Percentiles rank a stretch among this genome's conserved stretches.
These are phyloP conservation scores for Penicillium verhagenii DNA, from an alignment of 495 filamentous ascomycete species.

Conservation along the genomic window DNA sequence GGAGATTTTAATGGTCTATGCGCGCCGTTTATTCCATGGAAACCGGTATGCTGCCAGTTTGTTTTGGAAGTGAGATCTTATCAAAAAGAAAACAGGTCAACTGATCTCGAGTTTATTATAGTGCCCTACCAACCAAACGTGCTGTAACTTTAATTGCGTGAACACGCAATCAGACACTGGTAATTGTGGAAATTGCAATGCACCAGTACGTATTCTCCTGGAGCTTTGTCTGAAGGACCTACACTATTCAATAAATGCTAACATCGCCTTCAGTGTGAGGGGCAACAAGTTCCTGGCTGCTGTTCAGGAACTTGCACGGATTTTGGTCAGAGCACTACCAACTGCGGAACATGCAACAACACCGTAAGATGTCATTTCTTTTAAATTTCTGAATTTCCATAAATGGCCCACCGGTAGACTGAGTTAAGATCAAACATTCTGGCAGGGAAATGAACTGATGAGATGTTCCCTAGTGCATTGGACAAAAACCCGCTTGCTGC, in stretches of 20 bases:
- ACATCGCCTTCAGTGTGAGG: slow-evolving; percentile 11
- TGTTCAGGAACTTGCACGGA: slow-evolving; percentile 19
- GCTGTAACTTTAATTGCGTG: slow-evolving; percentile 21
- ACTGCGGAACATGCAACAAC: slow-evolving; percentile 17
- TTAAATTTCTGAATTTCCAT: no score
- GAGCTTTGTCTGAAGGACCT: background rate
- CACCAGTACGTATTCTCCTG: slow-evolving; percentile 1
- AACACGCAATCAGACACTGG: slow-evolving; percentile 6
- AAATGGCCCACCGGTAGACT: no score
- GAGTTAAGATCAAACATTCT: no score
- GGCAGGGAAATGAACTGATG: background rate
- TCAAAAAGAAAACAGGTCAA: no score
- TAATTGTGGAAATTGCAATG: slow-evolving; percentile 20
- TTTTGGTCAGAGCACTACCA: slow-evolving; percentile 2
- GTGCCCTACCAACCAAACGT: slow-evolving; percentile 14
- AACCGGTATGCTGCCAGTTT: slow-evolving; percentile 12
- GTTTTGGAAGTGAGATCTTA: no score
- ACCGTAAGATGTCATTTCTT: no score
- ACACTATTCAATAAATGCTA: background rate
- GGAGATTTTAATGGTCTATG: background rate
- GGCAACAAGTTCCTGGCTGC: slow-evolving; percentile 14
- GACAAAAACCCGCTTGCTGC: slow-evolving; percentile 15
- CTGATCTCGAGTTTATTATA: background rate
- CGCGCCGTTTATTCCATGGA: slow-evolving; percentile 17
- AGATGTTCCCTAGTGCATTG: slow-evolving; percentile 11